Evolutionary conservation across 805 yeast species (phyloP), one percentile per base, ranked within the genome.

Genomic region (Ascoidea rubescens): DNA sequence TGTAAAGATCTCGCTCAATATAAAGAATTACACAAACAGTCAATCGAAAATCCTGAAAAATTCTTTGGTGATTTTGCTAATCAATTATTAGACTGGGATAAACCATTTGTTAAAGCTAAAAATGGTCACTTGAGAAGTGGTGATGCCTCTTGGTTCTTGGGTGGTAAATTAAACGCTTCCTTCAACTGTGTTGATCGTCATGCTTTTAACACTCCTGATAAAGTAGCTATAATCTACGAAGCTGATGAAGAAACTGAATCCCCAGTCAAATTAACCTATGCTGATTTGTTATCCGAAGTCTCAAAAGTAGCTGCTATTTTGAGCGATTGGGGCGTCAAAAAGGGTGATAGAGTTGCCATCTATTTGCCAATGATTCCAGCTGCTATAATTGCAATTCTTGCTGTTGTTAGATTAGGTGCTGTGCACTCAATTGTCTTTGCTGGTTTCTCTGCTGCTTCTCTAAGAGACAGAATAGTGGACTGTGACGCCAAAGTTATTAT

Each of bases 361-460:
- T 91, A 91, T 70, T 72, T 91, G 66, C 99, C 99, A 64, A 91
- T 93, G 99, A 90, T 90, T 56, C 95, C 98, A 50, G 96, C 90
- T 71, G 96, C 97, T 21, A 73, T 93, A 56, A 80, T 93, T 53
- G 85, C 99, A n/a, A 79, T 91, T 78, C 74, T 91, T 63, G 99
- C 99, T 48, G 82, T 89, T 63, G 86, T 82, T 43, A 82, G 99
- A 72, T 71, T 91, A 53, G 99, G 99, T 66, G 99, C 99, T 42
- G 73, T 91, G 51, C 99, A 91, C 70, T 86, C 97, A 16, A 97
- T 93, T 51, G 84, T 91, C 52, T 91, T 91, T 71, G 99, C 98
- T 45, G 99, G 99, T 28, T 91, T 91, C 72, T 83, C 95, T 42
- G 83, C 96, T 43, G 93, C 95, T 49, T 91, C 97, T 30, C 79